Evolutionary conservation across 768 basidiomycete species (phyloP).

Genomic region (Cubamyces lactineus): DNA sequence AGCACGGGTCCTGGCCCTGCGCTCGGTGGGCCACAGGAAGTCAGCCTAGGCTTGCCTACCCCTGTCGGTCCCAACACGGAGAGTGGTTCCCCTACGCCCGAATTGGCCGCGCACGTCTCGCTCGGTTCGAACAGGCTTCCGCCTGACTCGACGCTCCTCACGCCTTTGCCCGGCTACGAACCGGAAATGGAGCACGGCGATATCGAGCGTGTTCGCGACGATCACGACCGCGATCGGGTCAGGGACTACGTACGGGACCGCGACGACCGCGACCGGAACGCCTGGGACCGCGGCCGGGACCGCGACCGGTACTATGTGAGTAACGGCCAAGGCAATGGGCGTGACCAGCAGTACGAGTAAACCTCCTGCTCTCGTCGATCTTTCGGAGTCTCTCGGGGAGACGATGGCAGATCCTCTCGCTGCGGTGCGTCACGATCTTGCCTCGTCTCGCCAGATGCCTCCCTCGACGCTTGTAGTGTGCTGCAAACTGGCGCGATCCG

Average conservation of each 20-base stretch:
- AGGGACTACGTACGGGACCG: neutral
- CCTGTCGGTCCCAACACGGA: constrained; percentile 1
- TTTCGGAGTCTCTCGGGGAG: neutral
- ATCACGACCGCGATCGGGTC: constrained; percentile 11
- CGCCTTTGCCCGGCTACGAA: constrained; percentile 67
- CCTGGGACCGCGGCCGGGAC: constrained; percentile 14
- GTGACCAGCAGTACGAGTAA: constrained; percentile 22
- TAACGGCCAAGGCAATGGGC: constrained; percentile 8
- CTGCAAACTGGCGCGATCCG: neutral
- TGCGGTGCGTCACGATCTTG: too few species aligned
- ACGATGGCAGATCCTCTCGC: too few species aligned
- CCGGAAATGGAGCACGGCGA: constrained; percentile 31
- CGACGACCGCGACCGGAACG: constrained; percentile 2
- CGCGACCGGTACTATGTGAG: constrained; percentile 19
- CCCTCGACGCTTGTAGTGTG: neutral
- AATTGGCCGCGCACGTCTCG: constrained; percentile 34
- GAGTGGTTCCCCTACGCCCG: constrained; percentile 16
- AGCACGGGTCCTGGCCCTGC: constrained; percentile 4
- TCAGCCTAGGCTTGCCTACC: constrained; percentile 1
- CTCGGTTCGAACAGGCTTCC: constrained; percentile 57
- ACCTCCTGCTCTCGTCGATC: neutral
- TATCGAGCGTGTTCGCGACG: constrained; percentile 11
- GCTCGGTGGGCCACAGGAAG: constrained; percentile 3
- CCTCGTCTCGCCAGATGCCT: too few species aligned
- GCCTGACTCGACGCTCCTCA: constrained; percentile 63